A percentile compares a stretch with the other conserved stretches of the same genome.
Conservation (phyloP, 768 basidiomycete genomes). For the Hydnomerulius pinastri region DNA sequence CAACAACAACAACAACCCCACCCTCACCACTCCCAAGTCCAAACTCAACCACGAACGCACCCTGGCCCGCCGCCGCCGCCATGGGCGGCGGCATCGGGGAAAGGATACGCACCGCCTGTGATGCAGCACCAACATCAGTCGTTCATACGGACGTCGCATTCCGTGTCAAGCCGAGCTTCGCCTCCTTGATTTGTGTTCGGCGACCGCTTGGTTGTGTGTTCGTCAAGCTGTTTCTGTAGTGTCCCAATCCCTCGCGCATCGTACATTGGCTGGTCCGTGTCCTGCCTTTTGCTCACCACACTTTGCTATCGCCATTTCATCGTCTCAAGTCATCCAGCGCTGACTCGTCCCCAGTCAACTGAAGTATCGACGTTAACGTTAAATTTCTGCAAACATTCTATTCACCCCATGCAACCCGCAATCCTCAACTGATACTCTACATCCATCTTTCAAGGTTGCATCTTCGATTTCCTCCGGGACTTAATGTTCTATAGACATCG, state of each 20-base stretch:
- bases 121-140: constrained; percentile 44
- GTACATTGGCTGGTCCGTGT: neutral
- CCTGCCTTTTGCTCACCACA: too few relatives aligned
- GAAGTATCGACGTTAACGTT: too few relatives aligned
- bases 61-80: constrained; percentile 25
- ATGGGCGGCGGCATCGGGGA: constrained; percentile 16
- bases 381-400: too few relatives aligned
- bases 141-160: constrained; percentile 48
- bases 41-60: constrained; percentile 10
- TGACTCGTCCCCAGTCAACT: too few relatives aligned
- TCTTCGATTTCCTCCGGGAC: too few relatives aligned
- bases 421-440: too few relatives aligned
- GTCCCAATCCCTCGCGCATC: neutral
- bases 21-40: constrained; percentile 8
- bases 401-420: too few relatives aligned
- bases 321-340: too few relatives aligned
- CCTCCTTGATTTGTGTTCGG: constrained; percentile 22
- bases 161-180: constrained; percentile 39
- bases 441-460: too few relatives aligned
- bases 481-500: too few relatives aligned
- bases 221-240: neutral
- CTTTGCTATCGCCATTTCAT: too few relatives aligned
- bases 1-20: neutral
- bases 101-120: constrained; percentile 20
- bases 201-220: neutral